phyloP scores from a whole-genome alignment of 2,329 filamentous ascomycete species.

The Fusarium sp. region DNA sequence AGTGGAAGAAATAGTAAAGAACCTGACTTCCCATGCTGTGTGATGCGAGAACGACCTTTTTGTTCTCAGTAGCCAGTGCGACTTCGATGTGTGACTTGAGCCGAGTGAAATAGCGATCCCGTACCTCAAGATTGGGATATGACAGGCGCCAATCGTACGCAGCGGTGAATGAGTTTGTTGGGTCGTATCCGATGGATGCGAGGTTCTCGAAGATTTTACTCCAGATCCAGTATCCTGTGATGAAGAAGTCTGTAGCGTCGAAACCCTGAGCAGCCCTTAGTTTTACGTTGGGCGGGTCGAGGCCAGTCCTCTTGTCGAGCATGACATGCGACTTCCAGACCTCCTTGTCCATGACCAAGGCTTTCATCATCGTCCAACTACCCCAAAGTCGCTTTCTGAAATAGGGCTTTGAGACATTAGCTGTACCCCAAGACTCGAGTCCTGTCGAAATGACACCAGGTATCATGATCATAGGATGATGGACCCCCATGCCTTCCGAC shows the following conservation, averaged over 20 bases:
- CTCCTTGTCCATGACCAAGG: constrained; percentile 91
- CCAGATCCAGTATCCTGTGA: constrained; percentile 96
- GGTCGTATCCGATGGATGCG: constrained; percentile 95
- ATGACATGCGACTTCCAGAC: constrained; percentile 97
- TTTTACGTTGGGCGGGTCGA: constrained; percentile 92
- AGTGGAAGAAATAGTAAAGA: constrained; percentile 82
- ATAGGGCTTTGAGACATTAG: constrained; percentile 84
- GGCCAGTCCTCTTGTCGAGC: constrained; percentile 89
- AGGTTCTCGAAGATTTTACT: constrained; percentile 98
- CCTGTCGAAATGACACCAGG: constrained; percentile 98
- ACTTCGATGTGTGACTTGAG: constrained; percentile 92
- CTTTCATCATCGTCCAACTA: constrained; percentile 99
- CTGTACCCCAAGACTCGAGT: constrained; percentile 95
- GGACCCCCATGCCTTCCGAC: constrained; percentile 80
- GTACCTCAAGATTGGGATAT: constrained; percentile 86
- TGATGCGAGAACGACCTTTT: constrained; percentile 87
- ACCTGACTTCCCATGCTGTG: constrained; percentile 99
- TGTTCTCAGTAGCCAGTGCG: constrained; percentile 75
- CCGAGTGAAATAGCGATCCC: constrained; percentile 93
- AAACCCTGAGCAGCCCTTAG: constrained; percentile 94
- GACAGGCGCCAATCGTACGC: constrained; percentile 93
- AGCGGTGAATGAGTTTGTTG: constrained; percentile 76
- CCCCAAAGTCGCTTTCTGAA: constrained; percentile 97
- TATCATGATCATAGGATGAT: constrained; percentile 95
- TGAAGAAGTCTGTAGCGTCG: constrained; percentile 96